phyloP scores from a whole-genome alignment of 2,329 filamentous ascomycete species.

The Hymenoscyphus occultus region DNA sequence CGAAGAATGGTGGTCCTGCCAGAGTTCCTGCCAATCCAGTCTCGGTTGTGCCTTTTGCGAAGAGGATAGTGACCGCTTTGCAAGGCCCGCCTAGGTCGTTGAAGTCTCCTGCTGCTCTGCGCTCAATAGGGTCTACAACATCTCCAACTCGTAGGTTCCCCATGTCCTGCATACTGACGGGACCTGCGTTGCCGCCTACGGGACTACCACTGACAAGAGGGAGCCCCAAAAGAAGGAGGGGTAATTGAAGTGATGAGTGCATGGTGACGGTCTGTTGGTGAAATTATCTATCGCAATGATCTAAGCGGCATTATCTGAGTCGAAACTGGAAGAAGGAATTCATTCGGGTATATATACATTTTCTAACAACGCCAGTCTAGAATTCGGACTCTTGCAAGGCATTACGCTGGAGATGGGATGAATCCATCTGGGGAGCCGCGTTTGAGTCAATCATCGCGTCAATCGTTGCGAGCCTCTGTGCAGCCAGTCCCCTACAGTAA shows the following conservation, averaged over 20 bases:
- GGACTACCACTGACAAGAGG: constrained; percentile 1
- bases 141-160: too few relatives aligned
- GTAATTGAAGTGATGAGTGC: background rate
- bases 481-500: background rate
- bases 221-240: constrained; percentile 5
- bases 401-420: background rate
- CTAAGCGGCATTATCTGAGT: background rate
- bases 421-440: background rate
- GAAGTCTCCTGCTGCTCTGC: constrained; percentile 4
- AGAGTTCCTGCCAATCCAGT: constrained; percentile 49
- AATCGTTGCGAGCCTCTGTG: background rate
- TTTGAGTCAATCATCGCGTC: background rate
- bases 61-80: constrained; percentile 51
- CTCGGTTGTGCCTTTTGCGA: constrained; percentile 54
- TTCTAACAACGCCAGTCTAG: background rate
- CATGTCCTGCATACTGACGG: too few relatives aligned
- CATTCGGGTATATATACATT: constrained; percentile 1
- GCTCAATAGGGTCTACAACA: background rate
- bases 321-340: background rate
- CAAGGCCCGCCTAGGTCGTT: constrained; percentile 37
- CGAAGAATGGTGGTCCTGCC: constrained; percentile 51
- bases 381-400: background rate
- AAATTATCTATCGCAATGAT: background rate
- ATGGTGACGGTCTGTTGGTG: background rate
- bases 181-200: background rate